Percentiles rank a stretch among this genome's conserved stretches.
These are phyloP conservation scores for Groenewaldozyma auringiensis DNA, from an alignment of 1,139 yeast genomes.

Conservation along the genomic window DNA sequence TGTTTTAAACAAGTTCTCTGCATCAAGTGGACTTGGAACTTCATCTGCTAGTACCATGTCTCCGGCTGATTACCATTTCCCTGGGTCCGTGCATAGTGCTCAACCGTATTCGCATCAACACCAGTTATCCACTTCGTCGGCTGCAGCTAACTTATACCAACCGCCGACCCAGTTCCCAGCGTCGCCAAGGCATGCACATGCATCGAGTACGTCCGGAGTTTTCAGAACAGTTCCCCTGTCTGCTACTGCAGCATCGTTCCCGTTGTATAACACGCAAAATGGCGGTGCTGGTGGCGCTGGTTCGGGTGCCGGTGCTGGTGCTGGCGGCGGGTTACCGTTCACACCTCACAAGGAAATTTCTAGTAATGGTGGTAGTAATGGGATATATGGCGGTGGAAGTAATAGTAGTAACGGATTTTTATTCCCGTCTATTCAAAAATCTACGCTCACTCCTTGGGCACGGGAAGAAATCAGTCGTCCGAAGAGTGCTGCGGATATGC, in stretches of 20 bases:
- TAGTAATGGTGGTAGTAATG: not conserved
- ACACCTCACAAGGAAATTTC: slow-evolving; percentile 5
- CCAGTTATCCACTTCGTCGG: not conserved
- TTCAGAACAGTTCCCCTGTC: not conserved
- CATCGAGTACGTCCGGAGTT: not conserved
- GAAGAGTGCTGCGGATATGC: slow-evolving; percentile 22
- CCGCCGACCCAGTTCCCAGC: not conserved
- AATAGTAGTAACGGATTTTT: slow-evolving; percentile 7
- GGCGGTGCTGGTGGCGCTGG: not conserved
- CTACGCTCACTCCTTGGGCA: slow-evolving; percentile 19
- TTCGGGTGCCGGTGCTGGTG: not conserved
- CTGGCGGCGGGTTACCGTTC: slow-evolving; percentile 6
- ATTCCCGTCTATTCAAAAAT: slow-evolving; percentile 8
- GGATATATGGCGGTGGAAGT: slow-evolving; percentile 1
- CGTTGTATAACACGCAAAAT: not conserved
- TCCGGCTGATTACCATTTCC: slow-evolving; percentile 20
- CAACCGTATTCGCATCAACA: not conserved
- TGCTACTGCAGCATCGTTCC: not conserved
- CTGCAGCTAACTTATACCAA: not conserved
- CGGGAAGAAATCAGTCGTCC: slow-evolving; percentile 24
- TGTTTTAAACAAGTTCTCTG: slow-evolving; percentile 31
- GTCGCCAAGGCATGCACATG: slow-evolving; percentile 2
- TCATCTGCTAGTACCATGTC: slow-evolving; percentile 25
- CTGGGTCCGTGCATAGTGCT: not conserved
- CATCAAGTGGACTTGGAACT: slow-evolving; percentile 15